These are phyloP conservation scores for Beauveria rudraprayagi DNA, from an alignment of 2,329 filamentous ascomycete genomes.

Conservation along the genomic window DNA sequence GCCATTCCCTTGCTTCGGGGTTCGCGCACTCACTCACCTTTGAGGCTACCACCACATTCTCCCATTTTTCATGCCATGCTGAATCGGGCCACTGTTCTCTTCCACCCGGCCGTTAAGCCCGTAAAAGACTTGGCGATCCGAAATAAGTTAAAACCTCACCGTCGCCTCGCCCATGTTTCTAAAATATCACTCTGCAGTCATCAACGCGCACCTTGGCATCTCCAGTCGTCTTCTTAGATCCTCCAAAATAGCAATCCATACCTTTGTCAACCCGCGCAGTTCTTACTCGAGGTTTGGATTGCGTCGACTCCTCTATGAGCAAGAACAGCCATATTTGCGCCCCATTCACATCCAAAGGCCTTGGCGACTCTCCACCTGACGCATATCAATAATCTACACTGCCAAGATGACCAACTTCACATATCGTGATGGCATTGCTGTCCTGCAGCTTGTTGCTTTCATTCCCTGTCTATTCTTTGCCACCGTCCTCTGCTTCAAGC, in stretches of 20 bases:
- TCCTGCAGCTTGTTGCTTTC: conserved; percentile 13
- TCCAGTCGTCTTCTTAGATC: neutral
- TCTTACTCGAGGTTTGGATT: neutral
- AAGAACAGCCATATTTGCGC: neutral
- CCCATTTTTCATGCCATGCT: neutral
- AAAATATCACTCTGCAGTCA: conserved; percentile 4
- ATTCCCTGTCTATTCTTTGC: conserved; percentile 10
- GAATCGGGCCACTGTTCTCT: neutral
- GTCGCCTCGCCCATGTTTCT: neutral
- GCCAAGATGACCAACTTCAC: conserved; percentile 11
- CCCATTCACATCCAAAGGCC: neutral
- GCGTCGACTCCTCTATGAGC: neutral
- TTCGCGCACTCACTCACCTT: neutral
- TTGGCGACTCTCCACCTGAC: neutral
- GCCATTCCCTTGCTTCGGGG: neutral
- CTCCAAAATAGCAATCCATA: neutral
- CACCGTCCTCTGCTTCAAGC: conserved; percentile 13
- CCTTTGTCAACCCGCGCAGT: neutral
- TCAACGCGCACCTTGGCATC: neutral
- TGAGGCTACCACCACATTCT: neutral
- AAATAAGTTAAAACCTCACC: neutral
- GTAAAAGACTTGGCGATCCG: neutral
- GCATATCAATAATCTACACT: neutral
- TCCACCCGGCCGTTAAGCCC: neutral
- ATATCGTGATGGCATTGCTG: conserved; percentile 14